phyloP scores from a whole-genome alignment of 2,329 filamentous ascomycete species.

The Colletotrichum chrysophilum region DNA sequence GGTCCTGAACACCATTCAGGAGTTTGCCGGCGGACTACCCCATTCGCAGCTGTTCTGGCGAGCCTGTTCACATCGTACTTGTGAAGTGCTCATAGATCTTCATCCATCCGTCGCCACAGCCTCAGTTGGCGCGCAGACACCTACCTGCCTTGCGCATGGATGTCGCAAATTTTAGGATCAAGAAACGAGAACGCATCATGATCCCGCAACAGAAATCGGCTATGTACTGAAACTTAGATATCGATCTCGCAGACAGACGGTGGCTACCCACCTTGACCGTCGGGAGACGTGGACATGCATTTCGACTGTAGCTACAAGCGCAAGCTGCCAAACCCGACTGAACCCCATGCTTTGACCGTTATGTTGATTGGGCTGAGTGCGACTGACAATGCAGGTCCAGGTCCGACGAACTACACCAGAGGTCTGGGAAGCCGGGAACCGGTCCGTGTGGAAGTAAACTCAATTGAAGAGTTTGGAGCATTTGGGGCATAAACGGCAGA shows the following conservation, averaged over 20 bases:
- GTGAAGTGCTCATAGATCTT: not conserved
- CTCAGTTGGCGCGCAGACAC: not conserved
- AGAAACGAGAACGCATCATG: not conserved
- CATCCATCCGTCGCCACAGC: not conserved
- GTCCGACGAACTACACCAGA: not conserved
- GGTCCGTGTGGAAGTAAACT: not conserved
- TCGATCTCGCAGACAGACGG: not conserved
- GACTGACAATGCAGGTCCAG: not conserved
- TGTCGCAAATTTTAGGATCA: not conserved
- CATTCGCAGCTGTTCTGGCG: not conserved
- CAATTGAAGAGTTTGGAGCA: not conserved
- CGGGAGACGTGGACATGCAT: constrained; percentile 3
- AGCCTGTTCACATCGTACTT: not conserved
- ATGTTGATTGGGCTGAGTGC: not conserved
- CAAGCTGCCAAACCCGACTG: not conserved
- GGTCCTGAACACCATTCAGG: not conserved
- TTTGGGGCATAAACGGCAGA: not conserved
- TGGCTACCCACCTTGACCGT: not conserved
- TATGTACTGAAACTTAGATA: not conserved
- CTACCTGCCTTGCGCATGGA: not conserved
- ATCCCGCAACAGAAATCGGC: not conserved
- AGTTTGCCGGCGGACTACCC: not conserved
- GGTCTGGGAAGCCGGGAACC: not conserved
- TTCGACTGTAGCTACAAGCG: not conserved
- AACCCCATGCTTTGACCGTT: constrained; percentile 6